A percentile compares a stretch with the other conserved stretches of the same genome.
Evolutionary conservation across 345 rosid genomes (phyloP).

Genomic region (Euphorbia pulcherrima): DNA sequence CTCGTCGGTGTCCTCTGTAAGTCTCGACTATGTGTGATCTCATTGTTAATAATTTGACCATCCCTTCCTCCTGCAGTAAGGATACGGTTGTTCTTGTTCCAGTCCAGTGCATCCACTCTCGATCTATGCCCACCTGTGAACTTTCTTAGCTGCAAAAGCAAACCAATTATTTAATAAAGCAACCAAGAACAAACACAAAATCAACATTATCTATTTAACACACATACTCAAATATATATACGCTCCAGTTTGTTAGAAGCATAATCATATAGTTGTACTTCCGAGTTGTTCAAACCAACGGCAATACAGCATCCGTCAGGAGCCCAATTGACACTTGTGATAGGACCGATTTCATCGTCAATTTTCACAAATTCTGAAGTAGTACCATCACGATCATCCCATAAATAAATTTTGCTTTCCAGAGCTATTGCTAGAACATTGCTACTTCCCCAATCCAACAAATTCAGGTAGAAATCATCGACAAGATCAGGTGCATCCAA

Average conservation of each 20-base stretch:
- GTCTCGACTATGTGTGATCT: too few species aligned
- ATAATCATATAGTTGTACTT: constrained; percentile 49
- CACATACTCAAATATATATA: too few species aligned
- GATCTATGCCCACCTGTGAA: too few species aligned
- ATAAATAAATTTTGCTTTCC: constrained; percentile 43
- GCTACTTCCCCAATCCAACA: constrained; percentile 40
- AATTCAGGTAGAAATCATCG: constrained; percentile 13
- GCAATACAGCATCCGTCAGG: constrained; percentile 47
- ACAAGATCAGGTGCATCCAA: constrained; percentile 15
- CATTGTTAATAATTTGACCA: too few species aligned
- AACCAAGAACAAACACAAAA: not conserved
- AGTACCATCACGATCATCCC: constrained; percentile 46
- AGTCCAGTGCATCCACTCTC: too few species aligned
- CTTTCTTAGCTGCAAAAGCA: too few species aligned
- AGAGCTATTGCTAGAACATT: constrained; percentile 41
- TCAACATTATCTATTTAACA: not conserved
- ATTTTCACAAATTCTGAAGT: constrained; percentile 49
- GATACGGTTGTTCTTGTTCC: too few species aligned
- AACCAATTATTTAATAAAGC: not conserved
- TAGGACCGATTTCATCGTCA: constrained; percentile 39
- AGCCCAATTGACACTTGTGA: constrained; percentile 50
- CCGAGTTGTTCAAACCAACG: constrained; percentile 45
- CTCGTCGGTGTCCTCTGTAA: too few species aligned
- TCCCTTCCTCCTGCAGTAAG: too few species aligned
- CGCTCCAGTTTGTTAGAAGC: constrained; percentile 34